Conservation (phyloP, 352 stramenopile genomes). For the Phytophthora lateralis region DNA sequence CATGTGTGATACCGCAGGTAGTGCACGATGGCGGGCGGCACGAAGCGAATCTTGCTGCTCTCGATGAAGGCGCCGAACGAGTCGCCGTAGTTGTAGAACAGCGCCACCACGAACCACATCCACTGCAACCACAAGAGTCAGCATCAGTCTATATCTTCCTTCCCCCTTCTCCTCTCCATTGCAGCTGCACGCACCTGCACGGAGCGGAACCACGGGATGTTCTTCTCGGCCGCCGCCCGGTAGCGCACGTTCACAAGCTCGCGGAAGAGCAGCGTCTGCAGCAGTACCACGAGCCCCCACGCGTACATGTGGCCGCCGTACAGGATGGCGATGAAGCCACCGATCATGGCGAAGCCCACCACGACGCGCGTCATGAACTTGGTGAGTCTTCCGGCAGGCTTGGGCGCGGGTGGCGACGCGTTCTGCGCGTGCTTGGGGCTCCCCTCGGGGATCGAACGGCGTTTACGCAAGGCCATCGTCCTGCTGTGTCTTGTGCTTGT, state of each 20-base stretch:
- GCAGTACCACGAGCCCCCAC: conserved; percentile 83
- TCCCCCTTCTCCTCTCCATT: background rate
- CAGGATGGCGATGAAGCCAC: conserved; percentile 68
- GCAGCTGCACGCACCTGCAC: conserved; percentile 61
- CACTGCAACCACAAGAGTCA: conserved; percentile 68
- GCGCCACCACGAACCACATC: conserved; percentile 97
- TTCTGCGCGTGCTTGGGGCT: conserved; percentile 21
- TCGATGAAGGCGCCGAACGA: conserved; percentile 87
- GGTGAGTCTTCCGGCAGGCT: conserved; percentile 38
- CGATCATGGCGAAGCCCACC: conserved; percentile 81
- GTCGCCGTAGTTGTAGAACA: conserved; percentile 96
- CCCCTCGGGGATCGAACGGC: conserved; percentile 39
- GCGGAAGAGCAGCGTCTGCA: conserved; percentile 93
- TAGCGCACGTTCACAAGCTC: conserved; percentile 99
- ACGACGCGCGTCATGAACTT: conserved; percentile 82
- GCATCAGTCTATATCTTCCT: background rate
- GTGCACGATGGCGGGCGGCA: conserved; percentile 74
- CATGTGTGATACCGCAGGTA: conserved; percentile 92
- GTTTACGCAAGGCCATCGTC: conserved; percentile 49
- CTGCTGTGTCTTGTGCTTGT: conserved; percentile 1
- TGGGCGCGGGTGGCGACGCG: conserved; percentile 12
- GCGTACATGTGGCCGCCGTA: conserved; percentile 86
- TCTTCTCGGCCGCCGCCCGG: conserved; percentile 92
- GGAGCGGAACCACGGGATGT: conserved; percentile 97
- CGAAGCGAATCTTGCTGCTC: conserved; percentile 84